A percentile compares a stretch with the other conserved stretches of the same genome.
Conservation (phyloP, 2,329 filamentous ascomycete species). For the Septoria linicola region DNA sequence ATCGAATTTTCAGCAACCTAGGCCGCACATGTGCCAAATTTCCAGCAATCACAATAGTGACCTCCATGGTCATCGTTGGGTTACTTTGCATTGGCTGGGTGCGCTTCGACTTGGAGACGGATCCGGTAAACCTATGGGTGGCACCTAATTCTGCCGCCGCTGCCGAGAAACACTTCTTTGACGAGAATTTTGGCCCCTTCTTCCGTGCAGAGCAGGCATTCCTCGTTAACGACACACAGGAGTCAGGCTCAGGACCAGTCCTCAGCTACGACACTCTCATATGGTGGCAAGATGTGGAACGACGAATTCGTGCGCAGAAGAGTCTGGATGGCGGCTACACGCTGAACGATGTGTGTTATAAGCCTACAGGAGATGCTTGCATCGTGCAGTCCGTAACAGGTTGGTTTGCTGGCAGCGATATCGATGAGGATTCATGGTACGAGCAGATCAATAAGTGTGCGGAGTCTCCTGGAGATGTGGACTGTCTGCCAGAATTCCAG, state of each 20-base stretch:
- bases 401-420: conserved; percentile 66
- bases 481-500: conserved; percentile 81
- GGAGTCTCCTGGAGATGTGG: conserved; percentile 58
- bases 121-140: conserved; percentile 95
- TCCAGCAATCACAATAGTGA: conserved; percentile 76
- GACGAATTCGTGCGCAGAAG: conserved; percentile 69
- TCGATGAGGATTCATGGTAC: conserved; percentile 66
- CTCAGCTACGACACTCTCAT: conserved; percentile 81
- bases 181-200: conserved; percentile 89
- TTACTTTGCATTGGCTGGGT: conserved; percentile 85
- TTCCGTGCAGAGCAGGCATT: conserved; percentile 93
- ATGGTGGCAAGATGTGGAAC: conserved; percentile 94
- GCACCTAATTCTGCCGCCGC: conserved; percentile 88
- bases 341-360: conserved; percentile 87
- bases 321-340: conserved; percentile 66
- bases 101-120: conserved; percentile 81
- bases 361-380: conserved; percentile 83
- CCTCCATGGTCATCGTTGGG: conserved; percentile 71
- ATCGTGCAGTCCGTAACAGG: conserved; percentile 90
- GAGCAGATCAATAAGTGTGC: conserved; percentile 70
- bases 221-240: conserved; percentile 78
- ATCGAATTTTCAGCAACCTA: conserved; percentile 74
- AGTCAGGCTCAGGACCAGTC: conserved; percentile 68
- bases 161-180: conserved; percentile 91
- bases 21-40: conserved; percentile 80